Percentiles rank a stretch among this genome's conserved stretches.
Conservation (phyloP, 179 eudicot genomes). For the Silene coronaria region DNA sequence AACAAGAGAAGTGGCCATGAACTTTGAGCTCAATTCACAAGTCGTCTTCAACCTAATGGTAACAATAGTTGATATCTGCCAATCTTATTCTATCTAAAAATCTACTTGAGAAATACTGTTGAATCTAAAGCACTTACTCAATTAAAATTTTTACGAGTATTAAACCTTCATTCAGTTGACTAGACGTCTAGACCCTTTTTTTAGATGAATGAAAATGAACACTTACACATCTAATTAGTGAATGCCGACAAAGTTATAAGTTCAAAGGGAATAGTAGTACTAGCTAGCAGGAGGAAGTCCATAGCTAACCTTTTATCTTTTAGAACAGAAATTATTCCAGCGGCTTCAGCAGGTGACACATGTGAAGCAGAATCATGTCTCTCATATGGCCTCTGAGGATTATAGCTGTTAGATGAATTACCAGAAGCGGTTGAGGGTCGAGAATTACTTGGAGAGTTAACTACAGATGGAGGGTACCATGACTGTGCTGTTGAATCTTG, state of each 20-base stretch:
- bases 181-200: not conserved
- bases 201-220: not conserved
- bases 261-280: not conserved
- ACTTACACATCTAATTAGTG: not conserved
- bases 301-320: slow-evolving; percentile 59
- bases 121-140: not conserved
- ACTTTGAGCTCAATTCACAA: not conserved
- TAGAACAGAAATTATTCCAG: slow-evolving; percentile 53
- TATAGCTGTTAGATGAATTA: slow-evolving; percentile 40
- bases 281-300: not conserved
- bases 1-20: not conserved
- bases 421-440: slow-evolving; percentile 58
- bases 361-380: slow-evolving; percentile 43
- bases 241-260: not conserved
- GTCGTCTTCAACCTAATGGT: not conserved
- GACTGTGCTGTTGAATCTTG: slow-evolving; percentile 59
- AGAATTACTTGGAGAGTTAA: slow-evolving; percentile 51
- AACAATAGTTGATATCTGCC: not conserved
- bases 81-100: not conserved
- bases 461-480: slow-evolving; percentile 72
- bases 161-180: not conserved
- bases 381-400: slow-evolving; percentile 41
- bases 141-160: not conserved
- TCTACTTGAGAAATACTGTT: not conserved
- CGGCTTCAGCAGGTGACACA: slow-evolving; percentile 79